Conservation (phyloP, 2,329 filamentous ascomycete genomes). For the Pseudocercospora fuligena region DNA sequence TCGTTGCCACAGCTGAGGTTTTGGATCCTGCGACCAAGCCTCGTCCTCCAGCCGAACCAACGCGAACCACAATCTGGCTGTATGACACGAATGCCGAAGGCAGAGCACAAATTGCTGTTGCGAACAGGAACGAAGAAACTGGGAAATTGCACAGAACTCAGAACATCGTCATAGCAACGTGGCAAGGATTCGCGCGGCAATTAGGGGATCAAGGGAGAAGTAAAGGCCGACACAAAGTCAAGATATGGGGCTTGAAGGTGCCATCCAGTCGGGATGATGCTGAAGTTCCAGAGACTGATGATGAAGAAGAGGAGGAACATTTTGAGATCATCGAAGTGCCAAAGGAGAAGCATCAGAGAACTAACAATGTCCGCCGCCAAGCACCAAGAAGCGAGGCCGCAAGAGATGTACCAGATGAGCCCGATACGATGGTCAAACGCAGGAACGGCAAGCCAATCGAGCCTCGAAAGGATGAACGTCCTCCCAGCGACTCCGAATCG, state of each 20-base stretch:
- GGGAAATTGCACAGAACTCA: not conserved
- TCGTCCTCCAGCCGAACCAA: not conserved
- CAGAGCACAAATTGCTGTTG: not conserved
- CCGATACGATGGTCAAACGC: not conserved
- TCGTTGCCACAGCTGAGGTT: not conserved
- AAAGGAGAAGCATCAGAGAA: not conserved
- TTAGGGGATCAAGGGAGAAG: not conserved
- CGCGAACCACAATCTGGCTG: not conserved
- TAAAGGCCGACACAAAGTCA: not conserved
- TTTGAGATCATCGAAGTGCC: not conserved
- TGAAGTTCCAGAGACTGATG: not conserved
- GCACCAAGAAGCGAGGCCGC: not conserved
- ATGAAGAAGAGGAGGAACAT: not conserved
- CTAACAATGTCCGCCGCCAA: not conserved
- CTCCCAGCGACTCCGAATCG: not conserved
- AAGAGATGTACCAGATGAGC: not conserved
- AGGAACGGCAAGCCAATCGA: not conserved
- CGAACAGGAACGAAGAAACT: not conserved
- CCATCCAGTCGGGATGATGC: not conserved
- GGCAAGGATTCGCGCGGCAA: not conserved
- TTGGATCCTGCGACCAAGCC: not conserved
- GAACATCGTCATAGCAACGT: not conserved
- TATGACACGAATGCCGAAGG: not conserved
- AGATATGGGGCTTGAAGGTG: not conserved
- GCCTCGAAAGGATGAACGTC: not conserved